Percentiles rank a stretch among this genome's conserved stretches.
Evolutionary conservation across 2,329 filamentous ascomycete genomes (phyloP).

Genomic region (Hawksworthiomyces lignivorus): DNA sequence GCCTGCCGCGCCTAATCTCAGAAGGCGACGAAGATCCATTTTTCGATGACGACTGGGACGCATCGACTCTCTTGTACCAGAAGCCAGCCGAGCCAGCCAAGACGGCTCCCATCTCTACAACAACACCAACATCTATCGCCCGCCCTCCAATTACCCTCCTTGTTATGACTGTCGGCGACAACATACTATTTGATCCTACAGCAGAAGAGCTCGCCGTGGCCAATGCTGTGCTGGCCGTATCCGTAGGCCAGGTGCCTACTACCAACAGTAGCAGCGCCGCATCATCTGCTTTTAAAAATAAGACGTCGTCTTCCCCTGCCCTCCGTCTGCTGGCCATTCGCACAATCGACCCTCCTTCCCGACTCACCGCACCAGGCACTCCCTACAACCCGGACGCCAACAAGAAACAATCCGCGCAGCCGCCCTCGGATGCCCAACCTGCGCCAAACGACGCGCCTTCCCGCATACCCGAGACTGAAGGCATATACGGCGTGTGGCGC

Average conservation of each 20-base stretch:
- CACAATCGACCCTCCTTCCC: conserved; percentile 66
- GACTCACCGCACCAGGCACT: conserved; percentile 64
- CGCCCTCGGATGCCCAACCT: conserved; percentile 22
- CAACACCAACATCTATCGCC: neutral
- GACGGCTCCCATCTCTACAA: neutral
- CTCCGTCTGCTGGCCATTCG: conserved; percentile 61
- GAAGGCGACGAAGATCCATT: conserved; percentile 92
- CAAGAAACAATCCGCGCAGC: conserved; percentile 30
- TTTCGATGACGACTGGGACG: conserved; percentile 97
- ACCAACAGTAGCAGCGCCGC: conserved; percentile 7
- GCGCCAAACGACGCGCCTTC: conserved; percentile 35
- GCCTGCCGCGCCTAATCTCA: conserved; percentile 76
- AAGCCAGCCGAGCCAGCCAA: conserved; percentile 21
- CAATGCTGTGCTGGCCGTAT: conserved; percentile 80
- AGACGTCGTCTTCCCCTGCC: conserved; percentile 23
- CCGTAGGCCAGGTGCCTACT: conserved; percentile 47
- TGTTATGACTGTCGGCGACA: conserved; percentile 76
- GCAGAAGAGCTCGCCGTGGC: conserved; percentile 90
- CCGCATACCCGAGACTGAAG: conserved; percentile 41
- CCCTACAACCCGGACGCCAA: conserved; percentile 54
- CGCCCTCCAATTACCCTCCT: conserved; percentile 84
- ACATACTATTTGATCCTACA: conserved; percentile 88
- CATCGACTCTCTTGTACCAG: conserved; percentile 69
- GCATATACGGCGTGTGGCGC: conserved; percentile 72
- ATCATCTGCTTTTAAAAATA: no score